Base-by-base conservation (phyloP, 805 yeast genomes). In the Suhomyces sp. region DNA sequence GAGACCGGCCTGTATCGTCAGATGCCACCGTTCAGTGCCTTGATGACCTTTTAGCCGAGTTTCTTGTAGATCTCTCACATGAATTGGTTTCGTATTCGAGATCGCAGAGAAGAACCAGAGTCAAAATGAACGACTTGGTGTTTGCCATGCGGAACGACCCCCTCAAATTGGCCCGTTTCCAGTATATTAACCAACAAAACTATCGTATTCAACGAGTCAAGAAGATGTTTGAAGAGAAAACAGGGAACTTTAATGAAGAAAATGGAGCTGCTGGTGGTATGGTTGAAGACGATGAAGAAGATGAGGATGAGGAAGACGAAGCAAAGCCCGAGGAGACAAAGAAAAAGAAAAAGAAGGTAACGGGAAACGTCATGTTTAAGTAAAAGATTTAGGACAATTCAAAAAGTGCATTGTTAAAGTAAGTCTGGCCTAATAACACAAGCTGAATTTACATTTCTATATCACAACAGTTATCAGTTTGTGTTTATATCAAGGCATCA, bases 131-230 rank as follows among this genome's bases (percentile, higher is more conserved):
- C 51, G 79, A 75, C 57, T 63, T 75, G 50, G 75, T 73, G 21
- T 71, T 73, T 59, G 72, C 71, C 7, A 60, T 75, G 39, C 60
- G 74, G 12, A 67, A 74, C 52, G 79, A 75, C 47, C 78, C 79
- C 3, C 62, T 64, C 58, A 75, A 73, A 56, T 60, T 75, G 49
- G 71, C 77, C 44, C 59, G 79, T 48, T 60, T 72, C 58, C 67
- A 71, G 53, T 73, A 73, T 53, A 74, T 74, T 49, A 60, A 70
- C 27, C 74, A 73, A 47, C 76, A 66, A 55, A 68, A 69, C 48
- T 62, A 65, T 35, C 64, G 60, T 50, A 74, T 75, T 51, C 74
- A 66, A 47, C 62, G 62, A 50, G 78, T 75, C 9, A 73, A 69
- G 66, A 72, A 72, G 65, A 64, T 71, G 62, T 70, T 69, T 56